Base-by-base conservation (phyloP, 148 eudicot species). In the Chenopodium formosanum region DNA sequence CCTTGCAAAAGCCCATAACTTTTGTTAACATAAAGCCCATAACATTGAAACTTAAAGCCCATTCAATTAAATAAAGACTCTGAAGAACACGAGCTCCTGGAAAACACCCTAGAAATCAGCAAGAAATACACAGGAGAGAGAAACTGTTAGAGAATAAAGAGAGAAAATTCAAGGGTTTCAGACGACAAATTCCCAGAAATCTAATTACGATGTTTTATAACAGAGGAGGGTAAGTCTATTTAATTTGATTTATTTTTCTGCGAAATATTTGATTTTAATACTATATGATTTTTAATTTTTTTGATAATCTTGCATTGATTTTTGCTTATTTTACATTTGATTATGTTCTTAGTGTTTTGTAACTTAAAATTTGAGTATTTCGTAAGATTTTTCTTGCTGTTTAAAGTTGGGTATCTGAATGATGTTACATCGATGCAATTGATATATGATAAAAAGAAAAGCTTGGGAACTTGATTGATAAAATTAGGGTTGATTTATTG, bases 171-270 rank as follows among this genome's bases (percentile, higher is more conserved):
- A 40, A 62, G 79, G 70, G 74, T 73, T 83, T 74, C 19, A 27
- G 78, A 44, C 52, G 78, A 74, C 44, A n/a, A 71, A 9, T 56
- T 37, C 70, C 69, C 25, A 52, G 75, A 83, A 69, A 62, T 4
- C 8, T 46, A 9, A 60, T 25, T 17, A 62, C 72, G 16, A 84
- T 84, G 86, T 84, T 34, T 47, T 84, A 80, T 80, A 80, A 84
- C 40, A 70, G 86, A 76, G 86, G 86, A 75, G 86, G 86, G 86
- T 84, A 48, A 70, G 79, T 76, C 40, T 25, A 12, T 40, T 0
- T 44, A 50, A 50, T 70, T 7, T n/a, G 4, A 1, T 3, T 66
- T 25, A 4, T 8, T 53, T 34, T 53, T 50, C 52, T 50, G 53
- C 53, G 12, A 10, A 27, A 20, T 27, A 4, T 19, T n/a, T 11